These are phyloP conservation scores for Byssochlamys sp. DNA, from an alignment of 2,329 filamentous ascomycete genomes.

Conservation along the genomic window DNA sequence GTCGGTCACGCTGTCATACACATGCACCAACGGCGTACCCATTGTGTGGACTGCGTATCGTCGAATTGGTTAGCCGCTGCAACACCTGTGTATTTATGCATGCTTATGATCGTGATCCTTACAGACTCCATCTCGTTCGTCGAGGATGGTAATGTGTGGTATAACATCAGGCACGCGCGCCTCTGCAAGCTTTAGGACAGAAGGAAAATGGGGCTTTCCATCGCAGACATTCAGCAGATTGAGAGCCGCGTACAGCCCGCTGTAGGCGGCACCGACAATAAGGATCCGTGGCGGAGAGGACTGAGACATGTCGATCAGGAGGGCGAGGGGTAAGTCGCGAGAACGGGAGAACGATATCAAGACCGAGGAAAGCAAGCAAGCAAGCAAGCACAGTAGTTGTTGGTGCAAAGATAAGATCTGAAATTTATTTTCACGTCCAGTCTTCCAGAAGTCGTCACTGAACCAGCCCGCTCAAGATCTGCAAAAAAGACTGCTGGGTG, in stretches of 20 bases:
- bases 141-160: conserved; percentile 62
- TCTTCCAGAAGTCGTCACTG: not conserved
- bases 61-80: not conserved
- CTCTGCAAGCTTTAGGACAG: not conserved
- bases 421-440: not conserved
- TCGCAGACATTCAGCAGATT: conserved; percentile 59
- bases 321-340: not conserved
- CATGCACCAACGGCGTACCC: conserved; percentile 62
- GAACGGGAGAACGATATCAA: not conserved
- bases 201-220: conserved; percentile 32
- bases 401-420: not conserved
- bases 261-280: conserved; percentile 62
- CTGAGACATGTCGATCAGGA: not conserved
- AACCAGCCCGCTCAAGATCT: not conserved
- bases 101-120: conserved; percentile 22
- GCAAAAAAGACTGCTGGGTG: not conserved
- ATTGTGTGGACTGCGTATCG: conserved; percentile 50
- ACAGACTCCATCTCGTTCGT: conserved; percentile 80
- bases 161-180: conserved; percentile 37
- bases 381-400: not conserved
- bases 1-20: conserved; percentile 52
- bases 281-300: conserved; percentile 41
- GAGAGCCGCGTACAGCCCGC: conserved; percentile 57
- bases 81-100: not conserved
- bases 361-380: not conserved